Evolutionary conservation across 257 asterid genomes (phyloP), one percentile per base, ranked within the genome.

Genomic region (Ballota nigra): DNA sequence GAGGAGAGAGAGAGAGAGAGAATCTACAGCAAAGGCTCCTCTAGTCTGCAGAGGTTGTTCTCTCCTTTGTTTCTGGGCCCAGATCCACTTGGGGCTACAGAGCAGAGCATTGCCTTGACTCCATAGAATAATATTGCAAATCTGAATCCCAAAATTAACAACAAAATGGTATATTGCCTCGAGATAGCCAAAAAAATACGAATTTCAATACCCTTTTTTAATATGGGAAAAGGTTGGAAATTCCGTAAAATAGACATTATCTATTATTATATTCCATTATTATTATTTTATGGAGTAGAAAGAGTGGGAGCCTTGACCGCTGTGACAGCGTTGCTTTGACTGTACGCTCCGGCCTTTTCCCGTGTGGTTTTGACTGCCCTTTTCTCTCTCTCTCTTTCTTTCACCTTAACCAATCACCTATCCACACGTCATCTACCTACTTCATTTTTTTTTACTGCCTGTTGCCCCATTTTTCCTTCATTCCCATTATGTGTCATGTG

Each of bases 311-410:
- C 22, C 74, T 74, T 67, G 87, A 80, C 76, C 79, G 73, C 74
- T 79, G 85, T 72, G 85, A 71, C 83, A 77, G 74, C 70, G 80
- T 79, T 72, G 74, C 78, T 81, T 84, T 84, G 84, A 84, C 88
- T 74, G 81, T 73, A 65, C 66, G 66, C 71, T 62, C 60, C 52
- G 63, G 63, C 80, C 76, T 77, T 75, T 78, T 84, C 80, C 82
- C 81, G 82, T 81, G 88, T 73, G 83, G 70, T 62, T 81, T 81
- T 74, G 81, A 79, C 83, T 79, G 84, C 83, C 52, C 49, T 81
- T 76, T 76, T 69, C 69, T 70, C 76, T 16, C 74, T 66, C 40
- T 76, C 63, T 15, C 71, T 66, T 62, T n/a, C n/a, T n/a, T n/a
- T n/a, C n/a, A n/a, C n/a, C n/a, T 0, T 56, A 28, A 1, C 79